phyloP scores from a whole-genome alignment of 139 green algal species.

The Chloropicon primus region DNA sequence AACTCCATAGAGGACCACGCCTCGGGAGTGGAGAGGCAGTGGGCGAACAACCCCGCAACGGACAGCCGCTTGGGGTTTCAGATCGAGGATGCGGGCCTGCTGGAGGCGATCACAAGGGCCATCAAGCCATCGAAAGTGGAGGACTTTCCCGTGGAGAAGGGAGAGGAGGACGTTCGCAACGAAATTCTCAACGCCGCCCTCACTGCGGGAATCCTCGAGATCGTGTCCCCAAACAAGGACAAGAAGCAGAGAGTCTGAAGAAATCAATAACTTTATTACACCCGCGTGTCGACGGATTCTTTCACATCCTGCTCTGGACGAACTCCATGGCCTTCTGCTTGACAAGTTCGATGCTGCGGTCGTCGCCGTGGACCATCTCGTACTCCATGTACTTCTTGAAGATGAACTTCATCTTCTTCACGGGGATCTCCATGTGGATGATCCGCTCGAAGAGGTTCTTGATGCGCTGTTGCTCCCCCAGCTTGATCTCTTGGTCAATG shows the following conservation, averaged over 20 bases:
- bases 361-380: slow-evolving; percentile 65
- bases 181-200: neutral
- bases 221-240: neutral
- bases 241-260: too few species aligned
- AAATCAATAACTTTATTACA: too few species aligned
- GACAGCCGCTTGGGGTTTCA: neutral
- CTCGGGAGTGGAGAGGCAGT: neutral
- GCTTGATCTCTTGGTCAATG: slow-evolving; percentile 81
- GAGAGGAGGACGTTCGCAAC: neutral
- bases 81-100: neutral
- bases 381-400: slow-evolving; percentile 82
- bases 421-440: slow-evolving; percentile 59
- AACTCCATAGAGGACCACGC: neutral
- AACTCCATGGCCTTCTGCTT: slow-evolving; percentile 78
- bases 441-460: slow-evolving; percentile 75
- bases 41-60: neutral
- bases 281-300: too few species aligned
- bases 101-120: neutral
- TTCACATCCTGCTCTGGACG: slow-evolving; percentile 37
- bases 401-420: slow-evolving; percentile 82
- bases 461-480: slow-evolving; percentile 40
- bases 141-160: neutral
- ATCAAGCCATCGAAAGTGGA: neutral
- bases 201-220: neutral
- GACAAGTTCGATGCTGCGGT: slow-evolving; percentile 53